Conservation (phyloP, 2,329 filamentous ascomycete genomes). For the Fusarium succisae region DNA sequence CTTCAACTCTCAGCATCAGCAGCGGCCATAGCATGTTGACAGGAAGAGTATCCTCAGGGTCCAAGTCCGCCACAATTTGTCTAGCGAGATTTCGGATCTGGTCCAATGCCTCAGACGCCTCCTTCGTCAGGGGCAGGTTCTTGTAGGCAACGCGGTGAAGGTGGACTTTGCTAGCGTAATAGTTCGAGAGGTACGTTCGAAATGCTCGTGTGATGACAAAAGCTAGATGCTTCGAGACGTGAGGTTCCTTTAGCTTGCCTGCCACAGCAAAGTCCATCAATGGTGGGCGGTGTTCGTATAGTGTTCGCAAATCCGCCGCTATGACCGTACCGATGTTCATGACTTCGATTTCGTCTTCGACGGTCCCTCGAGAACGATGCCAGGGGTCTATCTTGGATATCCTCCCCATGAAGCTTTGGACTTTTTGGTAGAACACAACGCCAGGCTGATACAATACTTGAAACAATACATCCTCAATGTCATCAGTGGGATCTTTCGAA, state of each 20-base stretch:
- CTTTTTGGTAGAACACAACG: conserved; percentile 66
- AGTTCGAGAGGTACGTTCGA: conserved; percentile 65
- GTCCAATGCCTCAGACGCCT: conserved; percentile 57
- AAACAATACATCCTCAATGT: conserved; percentile 62
- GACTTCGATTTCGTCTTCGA: conserved; percentile 67
- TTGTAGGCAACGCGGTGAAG: conserved; percentile 67
- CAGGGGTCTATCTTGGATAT: conserved; percentile 66
- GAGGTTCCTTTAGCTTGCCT: conserved; percentile 58
- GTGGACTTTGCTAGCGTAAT: conserved; percentile 64
- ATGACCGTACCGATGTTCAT: conserved; percentile 64
- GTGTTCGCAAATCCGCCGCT: conserved; percentile 57
- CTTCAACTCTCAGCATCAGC: conserved; percentile 65
- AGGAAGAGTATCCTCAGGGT: conserved; percentile 57
- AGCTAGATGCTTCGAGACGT: conserved; percentile 59
- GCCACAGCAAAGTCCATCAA: conserved; percentile 66
- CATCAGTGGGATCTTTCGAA: conserved; percentile 41
- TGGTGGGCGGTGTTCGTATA: conserved; percentile 61
- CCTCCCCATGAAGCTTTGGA: conserved; percentile 65
- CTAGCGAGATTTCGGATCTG: conserved; percentile 59
- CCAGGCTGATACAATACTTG: conserved; percentile 65
- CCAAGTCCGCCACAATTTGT: conserved; percentile 53
- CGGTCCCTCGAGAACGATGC: conserved; percentile 64
- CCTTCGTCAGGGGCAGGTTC: conserved; percentile 60
- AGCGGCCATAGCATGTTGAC: conserved; percentile 68
- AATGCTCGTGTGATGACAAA: conserved; percentile 62